Evolutionary conservation across 2,329 filamentous ascomycete genomes (phyloP), one percentile per base, ranked within the genome.

Genomic region (Clonostachys byssicola): DNA sequence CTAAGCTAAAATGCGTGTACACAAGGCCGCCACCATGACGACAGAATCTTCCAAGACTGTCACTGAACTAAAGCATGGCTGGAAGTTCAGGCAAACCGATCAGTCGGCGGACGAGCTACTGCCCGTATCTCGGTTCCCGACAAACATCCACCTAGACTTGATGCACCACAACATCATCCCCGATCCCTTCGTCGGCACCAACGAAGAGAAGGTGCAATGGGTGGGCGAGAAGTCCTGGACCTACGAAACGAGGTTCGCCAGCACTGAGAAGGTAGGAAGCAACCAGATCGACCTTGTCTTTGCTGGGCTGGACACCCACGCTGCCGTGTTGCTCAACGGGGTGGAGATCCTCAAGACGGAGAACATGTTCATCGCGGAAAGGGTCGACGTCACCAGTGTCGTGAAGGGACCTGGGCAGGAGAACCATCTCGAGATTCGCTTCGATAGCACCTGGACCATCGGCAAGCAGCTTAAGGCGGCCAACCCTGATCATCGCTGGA

Each of bases 221-320:
- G 73, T 84, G 30, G 78, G 74, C 20, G 77, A 83, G 44, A 75
- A 77, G 54, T 65, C 70, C 48, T 85, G 81, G 81, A 67, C 68
- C 2, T 85, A 85, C 58, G 68, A 67, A 6, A 73, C 68, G 12
- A 43, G 48, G 1, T 69, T 71, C 48, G 34, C 47, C 6, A 54
- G 55, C 12, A 59, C 61, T 10, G 14, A 16, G 14, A n/a, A n/a
- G n/a, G n/a, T n/a, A n/a, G n/a, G n/a, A n/a, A 38, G 35, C 35
- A 12, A 38, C 35, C 35, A 38, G 12, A 18, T 38, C 6, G 35
- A 46, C 13, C 55, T 81, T 12, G 71, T 70, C 4, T 79, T 81
- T 51, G 73, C 79, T 50, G 78, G 78, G 3, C 58, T 81, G 36
- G 78, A 81, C 54, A 81, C 77, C 0, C 79, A 73, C 58, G 75